Conservation (phyloP, 108 stramenopile genomes). For the Cyclotella distinguenda region DNA sequence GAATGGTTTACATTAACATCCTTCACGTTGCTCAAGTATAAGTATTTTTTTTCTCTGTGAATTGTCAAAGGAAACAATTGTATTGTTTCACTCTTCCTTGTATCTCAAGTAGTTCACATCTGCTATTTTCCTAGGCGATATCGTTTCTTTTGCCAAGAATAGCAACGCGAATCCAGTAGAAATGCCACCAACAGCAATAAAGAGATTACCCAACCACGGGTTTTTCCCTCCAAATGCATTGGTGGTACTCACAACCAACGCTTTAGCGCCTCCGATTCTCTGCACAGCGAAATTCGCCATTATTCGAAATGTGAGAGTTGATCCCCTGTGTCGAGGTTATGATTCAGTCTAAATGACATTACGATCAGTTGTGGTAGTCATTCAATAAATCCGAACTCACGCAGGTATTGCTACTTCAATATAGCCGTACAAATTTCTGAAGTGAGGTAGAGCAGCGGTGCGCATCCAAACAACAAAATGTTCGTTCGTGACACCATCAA, state of each 20-base stretch:
- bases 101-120: constrained; percentile 88
- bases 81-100: constrained; percentile 70
- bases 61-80: background rate
- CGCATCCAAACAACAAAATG: constrained; percentile 99
- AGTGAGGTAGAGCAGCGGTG: constrained; percentile 84
- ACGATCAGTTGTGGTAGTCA: too few relatives aligned
- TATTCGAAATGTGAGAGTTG: constrained; percentile 69
- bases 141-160: constrained; percentile 82
- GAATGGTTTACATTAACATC: background rate
- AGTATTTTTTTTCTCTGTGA: too few relatives aligned
- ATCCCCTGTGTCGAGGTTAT: constrained; percentile 16
- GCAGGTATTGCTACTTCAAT: constrained; percentile 82
- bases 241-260: constrained; percentile 81
- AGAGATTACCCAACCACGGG: constrained; percentile 77
- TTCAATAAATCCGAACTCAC: constrained; percentile 24
- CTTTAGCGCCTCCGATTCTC: constrained; percentile 82
- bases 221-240: constrained; percentile 91
- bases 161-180: constrained; percentile 70
- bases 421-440: constrained; percentile 97
- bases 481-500: constrained; percentile 94
- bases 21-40: too few relatives aligned
- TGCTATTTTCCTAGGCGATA: constrained; percentile 83
- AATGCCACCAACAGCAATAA: constrained; percentile 81
- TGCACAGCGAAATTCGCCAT: constrained; percentile 88
- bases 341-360: too few relatives aligned